Evolutionary conservation across 768 basidiomycete genomes (phyloP), one percentile per base, ranked within the genome.

Genomic region (Stropharia rugosoannulata): DNA sequence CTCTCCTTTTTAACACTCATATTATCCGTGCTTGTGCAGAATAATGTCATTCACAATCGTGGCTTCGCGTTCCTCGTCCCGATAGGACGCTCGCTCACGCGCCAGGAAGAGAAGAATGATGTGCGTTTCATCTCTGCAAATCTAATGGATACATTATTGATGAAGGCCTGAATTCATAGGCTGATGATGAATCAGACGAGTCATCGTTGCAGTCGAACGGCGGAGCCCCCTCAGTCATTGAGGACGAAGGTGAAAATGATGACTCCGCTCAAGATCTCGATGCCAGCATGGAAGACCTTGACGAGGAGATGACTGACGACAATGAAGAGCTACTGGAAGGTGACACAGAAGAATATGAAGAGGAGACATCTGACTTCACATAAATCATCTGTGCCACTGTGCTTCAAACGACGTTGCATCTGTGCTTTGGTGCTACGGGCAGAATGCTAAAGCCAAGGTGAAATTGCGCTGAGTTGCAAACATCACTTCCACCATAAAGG

Each of bases 51-150:
- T 35, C 82, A 80, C 58, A 85, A 84, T 59, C 80, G 87, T 35
- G 90, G 90, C 9, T 85, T 75, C 57, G 76, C 68, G 59, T 89
- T 82, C 64, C 75, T 89, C 18, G 78, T 93, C 22, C 89, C 90
- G 5, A 87, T 90, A 42, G 90, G 90, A 7, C 81, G 84, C 48
- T 77, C 78, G 51, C 75, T 88, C 53, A 93, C 90, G 12, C 84
- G 85, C 62, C 81, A 85, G 59, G 90, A 93, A 65, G 90, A 93
- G 70, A 91, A 90, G 74, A 91, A 90, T 66, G 90, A 93, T 66
- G 90, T 90, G 55, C 19, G 65, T 62, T 51, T 78, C 69, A 44
- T 18, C 13, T 51, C 12, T 7, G n/a, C 42, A 13, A 27, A 19
- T 41, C 9, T 15, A 18, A 42, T 29, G n/a, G 27, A 16, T 32